A percentile compares a stretch with the other conserved stretches of the same genome.
phyloP scores from a whole-genome alignment of 2,329 filamentous ascomycete genomes.

The Apiospora malaysiana region DNA sequence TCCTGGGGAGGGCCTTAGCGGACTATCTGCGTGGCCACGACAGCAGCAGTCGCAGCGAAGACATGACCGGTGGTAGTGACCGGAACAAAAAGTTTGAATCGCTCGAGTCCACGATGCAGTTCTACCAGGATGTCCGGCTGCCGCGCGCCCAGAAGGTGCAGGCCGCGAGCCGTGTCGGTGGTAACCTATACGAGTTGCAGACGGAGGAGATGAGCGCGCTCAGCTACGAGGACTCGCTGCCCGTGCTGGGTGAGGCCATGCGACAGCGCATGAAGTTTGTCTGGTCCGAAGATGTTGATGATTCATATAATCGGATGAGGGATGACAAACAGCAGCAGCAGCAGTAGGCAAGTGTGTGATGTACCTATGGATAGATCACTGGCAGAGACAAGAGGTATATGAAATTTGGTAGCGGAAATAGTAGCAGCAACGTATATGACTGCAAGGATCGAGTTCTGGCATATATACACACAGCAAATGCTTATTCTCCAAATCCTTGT shows the following conservation, averaged over 20 bases:
- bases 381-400: too few relatives aligned
- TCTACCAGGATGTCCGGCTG: conserved; percentile 42
- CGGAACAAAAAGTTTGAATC: conserved; percentile 22
- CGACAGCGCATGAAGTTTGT: conserved; percentile 40
- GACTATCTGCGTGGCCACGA: conserved; percentile 27
- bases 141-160: conserved; percentile 42
- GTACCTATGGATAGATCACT: background rate
- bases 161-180: conserved; percentile 38
- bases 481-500: background rate
- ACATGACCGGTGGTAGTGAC: background rate
- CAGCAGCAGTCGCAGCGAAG: background rate
- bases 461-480: too few relatives aligned
- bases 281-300: conserved; percentile 41
- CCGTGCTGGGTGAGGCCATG: conserved; percentile 37
- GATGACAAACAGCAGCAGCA: background rate
- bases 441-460: too few relatives aligned
- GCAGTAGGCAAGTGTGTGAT: background rate
- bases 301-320: conserved; percentile 25
- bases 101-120: conserved; percentile 34
- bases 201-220: conserved; percentile 40
- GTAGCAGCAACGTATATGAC: too few relatives aligned
- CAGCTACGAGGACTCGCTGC: conserved; percentile 43
- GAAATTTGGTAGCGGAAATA: too few relatives aligned
- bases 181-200: conserved; percentile 43
- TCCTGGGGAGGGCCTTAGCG: conserved; percentile 36